phyloP scores from a whole-genome alignment of 2,329 filamentous ascomycete species.

The Dothideomycetes sp. region DNA sequence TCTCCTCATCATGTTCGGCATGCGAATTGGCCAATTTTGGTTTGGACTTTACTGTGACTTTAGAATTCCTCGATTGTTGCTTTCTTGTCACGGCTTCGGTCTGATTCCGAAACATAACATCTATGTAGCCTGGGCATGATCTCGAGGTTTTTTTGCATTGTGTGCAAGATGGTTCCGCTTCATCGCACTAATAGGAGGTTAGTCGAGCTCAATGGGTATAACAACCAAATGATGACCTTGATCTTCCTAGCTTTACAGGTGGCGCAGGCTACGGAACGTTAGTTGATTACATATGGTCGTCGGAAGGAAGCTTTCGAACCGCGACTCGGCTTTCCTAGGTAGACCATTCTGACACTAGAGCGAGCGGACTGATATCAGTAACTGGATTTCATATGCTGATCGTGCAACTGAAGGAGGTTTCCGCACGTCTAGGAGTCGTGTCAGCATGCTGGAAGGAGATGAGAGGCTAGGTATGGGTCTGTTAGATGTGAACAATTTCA shows the following conservation, averaged over 20 bases:
- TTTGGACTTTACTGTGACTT: too few species aligned
- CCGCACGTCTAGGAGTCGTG: too few species aligned
- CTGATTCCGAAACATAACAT: slow-evolving; percentile 63
- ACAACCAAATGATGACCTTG: slow-evolving; percentile 45
- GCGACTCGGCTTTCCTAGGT: not conserved
- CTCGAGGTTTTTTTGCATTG: slow-evolving; percentile 55
- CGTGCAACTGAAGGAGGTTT: too few species aligned
- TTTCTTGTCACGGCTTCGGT: slow-evolving; percentile 40
- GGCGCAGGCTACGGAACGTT: slow-evolving; percentile 44
- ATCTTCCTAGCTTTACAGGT: slow-evolving; percentile 64
- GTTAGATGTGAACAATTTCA: too few species aligned
- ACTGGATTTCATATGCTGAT: too few species aligned
- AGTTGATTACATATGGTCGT: not conserved
- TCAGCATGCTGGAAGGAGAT: too few species aligned
- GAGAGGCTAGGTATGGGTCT: too few species aligned
- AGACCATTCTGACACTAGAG: not conserved
- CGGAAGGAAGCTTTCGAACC: not conserved
- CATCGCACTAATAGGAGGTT: slow-evolving; percentile 57
- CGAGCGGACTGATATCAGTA: too few species aligned
- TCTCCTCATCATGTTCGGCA: too few species aligned
- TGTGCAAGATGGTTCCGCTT: slow-evolving; percentile 54
- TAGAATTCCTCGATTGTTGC: too few species aligned
- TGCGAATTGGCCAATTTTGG: too few species aligned
- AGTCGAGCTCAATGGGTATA: too few species aligned
- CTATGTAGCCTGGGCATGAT: slow-evolving; percentile 56